These are phyloP conservation scores for Rhizophlyctis rosea DNA, from an alignment of 192 early-diverging fungal species.

Conservation along the genomic window DNA sequence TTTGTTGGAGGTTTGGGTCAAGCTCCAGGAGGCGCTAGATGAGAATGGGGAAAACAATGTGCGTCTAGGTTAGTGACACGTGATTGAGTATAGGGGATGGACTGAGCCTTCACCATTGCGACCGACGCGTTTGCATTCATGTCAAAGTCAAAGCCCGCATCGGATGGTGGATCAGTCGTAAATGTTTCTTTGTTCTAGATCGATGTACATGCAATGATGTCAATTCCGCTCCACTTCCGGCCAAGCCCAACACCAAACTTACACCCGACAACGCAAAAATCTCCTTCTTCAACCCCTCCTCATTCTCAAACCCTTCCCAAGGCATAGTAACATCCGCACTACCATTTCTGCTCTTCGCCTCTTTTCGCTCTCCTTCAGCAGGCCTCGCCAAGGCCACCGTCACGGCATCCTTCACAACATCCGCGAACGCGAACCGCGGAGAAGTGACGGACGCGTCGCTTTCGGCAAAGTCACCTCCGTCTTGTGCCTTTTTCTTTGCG, in stretches of 20 bases:
- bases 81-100: no score
- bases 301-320: not conserved
- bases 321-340: no score
- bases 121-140: slow-evolving; percentile 48
- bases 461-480: no score
- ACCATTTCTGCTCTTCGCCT: no score
- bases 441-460: no score
- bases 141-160: slow-evolving; percentile 60
- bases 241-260: not conserved
- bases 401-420: no score
- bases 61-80: no score
- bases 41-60: not conserved
- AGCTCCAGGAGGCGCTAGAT: slow-evolving; percentile 52
- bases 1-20: slow-evolving; percentile 50
- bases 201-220: not conserved
- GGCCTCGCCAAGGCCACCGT: no score
- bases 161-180: slow-evolving; percentile 57
- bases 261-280: not conserved
- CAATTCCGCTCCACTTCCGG: not conserved
- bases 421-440: no score
- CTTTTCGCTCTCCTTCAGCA: no score
- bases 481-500: no score
- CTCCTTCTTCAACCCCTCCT: not conserved
- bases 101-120: slow-evolving; percentile 27
- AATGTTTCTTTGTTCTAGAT: slow-evolving; percentile 60